Base-by-base conservation (phyloP, 768 basidiomycete species). In the Baorangia bicolor region DNA sequence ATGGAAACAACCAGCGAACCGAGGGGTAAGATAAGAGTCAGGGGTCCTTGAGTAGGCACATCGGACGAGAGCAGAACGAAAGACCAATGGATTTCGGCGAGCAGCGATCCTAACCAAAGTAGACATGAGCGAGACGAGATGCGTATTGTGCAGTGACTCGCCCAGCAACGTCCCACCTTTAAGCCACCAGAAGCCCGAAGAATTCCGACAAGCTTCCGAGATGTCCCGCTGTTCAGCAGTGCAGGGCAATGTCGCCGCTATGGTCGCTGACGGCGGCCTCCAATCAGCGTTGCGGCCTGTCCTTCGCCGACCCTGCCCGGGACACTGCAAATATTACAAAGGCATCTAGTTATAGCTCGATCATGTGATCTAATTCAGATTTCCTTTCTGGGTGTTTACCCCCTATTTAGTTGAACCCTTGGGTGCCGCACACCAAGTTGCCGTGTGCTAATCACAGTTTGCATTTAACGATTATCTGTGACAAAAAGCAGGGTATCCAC, bases 171-270 rank as follows among this genome's bases (percentile, higher is more conserved):
- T 27, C 16, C 50, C 50, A 25, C 37, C 57, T 71, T 71, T 67
- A 71, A 61, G 61, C 48, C 54, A 39, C 23, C 2, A 16, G 30
- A 8, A 8, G 21, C 55, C 70, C 70, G 70, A 60, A 48, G 41
- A 34, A 21, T 57, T 55, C 70, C 70, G 70, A 70, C n/a, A 2
- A 21, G 18, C 49, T 7, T 63, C 65, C 65, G 65, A 48, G 21
- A 60, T 48, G 66, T 27, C 51, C 65, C 65, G 65, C 42, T 51
- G 3, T 18, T 23, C n/a, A 37, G 35, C 27, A 3, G n/a, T 16
- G 13, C 49, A 44, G 31, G 1, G 27, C 10, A 53, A n/a, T 20
- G 50, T 50, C 8, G 4, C 45, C 49, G n/a, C n/a, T n/a, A n/a
- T n/a, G n/a, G n/a, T n/a, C n/a, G n/a, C n/a, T n/a, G n/a, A n/a